Evolutionary conservation across 257 asterid genomes (phyloP).

Genomic region (Cruciata laevipes): DNA sequence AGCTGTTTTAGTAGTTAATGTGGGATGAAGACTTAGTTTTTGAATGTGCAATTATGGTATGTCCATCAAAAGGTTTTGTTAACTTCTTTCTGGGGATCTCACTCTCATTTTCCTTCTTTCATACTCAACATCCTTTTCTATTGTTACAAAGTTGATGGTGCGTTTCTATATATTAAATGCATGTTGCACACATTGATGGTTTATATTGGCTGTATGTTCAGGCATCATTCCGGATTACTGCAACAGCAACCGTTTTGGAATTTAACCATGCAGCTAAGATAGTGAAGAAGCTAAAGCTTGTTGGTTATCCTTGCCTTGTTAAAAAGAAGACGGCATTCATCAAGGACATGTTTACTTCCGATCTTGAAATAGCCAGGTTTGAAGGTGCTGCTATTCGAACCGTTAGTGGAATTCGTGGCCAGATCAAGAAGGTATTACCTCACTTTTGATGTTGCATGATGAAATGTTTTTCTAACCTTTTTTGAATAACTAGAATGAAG

Average conservation of each 20-base stretch:
- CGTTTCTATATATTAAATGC: neutral
- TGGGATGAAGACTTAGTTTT: neutral
- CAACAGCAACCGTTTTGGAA: slow-evolving; percentile 85
- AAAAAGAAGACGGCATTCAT: slow-evolving; percentile 93
- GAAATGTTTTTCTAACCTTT: neutral
- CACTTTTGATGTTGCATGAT: neutral
- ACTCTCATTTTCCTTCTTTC: neutral
- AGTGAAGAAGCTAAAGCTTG: slow-evolving; percentile 86
- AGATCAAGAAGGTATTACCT: slow-evolving; percentile 81
- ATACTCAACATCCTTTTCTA: neutral
- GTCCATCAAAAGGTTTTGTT: neutral
- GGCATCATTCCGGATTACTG: slow-evolving; percentile 90
- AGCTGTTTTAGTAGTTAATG: neutral
- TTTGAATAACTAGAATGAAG: neutral
- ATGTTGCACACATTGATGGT: slow-evolving; percentile 6
- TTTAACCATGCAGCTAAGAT: slow-evolving; percentile 85
- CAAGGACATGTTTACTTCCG: slow-evolving; percentile 95
- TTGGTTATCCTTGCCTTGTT: slow-evolving; percentile 83
- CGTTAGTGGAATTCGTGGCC: slow-evolving; percentile 96
- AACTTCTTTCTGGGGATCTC: neutral
- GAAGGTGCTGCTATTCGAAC: slow-evolving; percentile 93
- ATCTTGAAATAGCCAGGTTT: slow-evolving; percentile 96
- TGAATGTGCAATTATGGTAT: neutral
- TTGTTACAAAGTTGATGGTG: neutral
- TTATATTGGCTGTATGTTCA: slow-evolving; percentile 25